Base-by-base conservation (phyloP, 2,329 filamentous ascomycete genomes). In the Furcasterigmium sp. region DNA sequence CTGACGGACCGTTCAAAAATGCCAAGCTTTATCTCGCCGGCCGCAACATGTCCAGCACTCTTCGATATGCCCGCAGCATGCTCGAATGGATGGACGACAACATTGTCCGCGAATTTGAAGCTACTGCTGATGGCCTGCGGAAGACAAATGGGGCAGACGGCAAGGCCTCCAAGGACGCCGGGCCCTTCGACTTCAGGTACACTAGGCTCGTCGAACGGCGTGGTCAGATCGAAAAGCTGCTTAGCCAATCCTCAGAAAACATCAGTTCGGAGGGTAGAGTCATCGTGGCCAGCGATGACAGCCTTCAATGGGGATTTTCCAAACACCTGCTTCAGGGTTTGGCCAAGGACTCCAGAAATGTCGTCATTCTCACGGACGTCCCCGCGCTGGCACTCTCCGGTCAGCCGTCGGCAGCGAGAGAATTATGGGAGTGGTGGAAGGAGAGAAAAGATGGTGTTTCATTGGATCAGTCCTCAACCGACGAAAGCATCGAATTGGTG, bases 31-130 rank as follows among this genome's bases (percentile, higher is more conserved):
- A 90, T 58, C 72, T 98, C 35, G 91, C 91, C 1, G 91, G 90
- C 30, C 84, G 84, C 46, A 95, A 89, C 48, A 86, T 88, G 50
- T 84, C 87, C 45, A 91, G 89, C 49, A 95, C 91, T 0, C 87
- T 97, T 75, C 79, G 89, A 41, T 88, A 96, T 52, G 87, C 91
- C 20, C 79, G 91, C 52, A 96, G 91, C 61, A 95, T 98, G 87
- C 72, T 98, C 25, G 93, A 98, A 59, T 98, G 93, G 93, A 97
- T 98, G 91, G 91, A 97, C 58, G 91, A 96, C 57, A 85, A 83
- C 45, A 94, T 98, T 46, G 85, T 95, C 34, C 83, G 90, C 43
- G 91, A 97, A 55, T 94, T 95, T 48, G 91, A 95, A 60, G 82
- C 84, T 13, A 73, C 82, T 38, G 77, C 75, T 2, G 77, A 80